These are phyloP conservation scores for Auricularia sp. DNA, from an alignment of 768 basidiomycete species.

Conservation along the genomic window DNA sequence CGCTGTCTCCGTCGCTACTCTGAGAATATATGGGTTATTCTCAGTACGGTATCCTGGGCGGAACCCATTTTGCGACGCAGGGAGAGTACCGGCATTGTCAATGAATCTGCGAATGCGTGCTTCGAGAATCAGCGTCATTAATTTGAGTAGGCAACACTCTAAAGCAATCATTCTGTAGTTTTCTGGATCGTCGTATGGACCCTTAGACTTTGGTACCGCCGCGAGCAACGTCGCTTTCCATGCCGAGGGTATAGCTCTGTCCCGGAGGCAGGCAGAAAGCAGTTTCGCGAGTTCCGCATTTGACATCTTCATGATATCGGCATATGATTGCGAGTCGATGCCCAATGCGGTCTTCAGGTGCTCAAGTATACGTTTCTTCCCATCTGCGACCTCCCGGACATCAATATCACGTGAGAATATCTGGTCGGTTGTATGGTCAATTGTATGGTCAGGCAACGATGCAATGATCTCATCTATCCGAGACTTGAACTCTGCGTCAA, in stretches of 20 bases:
- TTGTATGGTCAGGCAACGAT: background rate
- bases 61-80: conserved; percentile 25
- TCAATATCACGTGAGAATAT: background rate
- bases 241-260: background rate
- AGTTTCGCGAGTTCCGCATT: background rate
- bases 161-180: conserved; percentile 22
- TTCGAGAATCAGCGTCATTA: conserved; percentile 18
- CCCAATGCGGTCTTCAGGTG: background rate
- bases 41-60: conserved; percentile 18
- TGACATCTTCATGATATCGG: background rate
- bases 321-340: background rate
- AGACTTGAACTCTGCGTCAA: background rate
- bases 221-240: background rate
- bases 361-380: background rate
- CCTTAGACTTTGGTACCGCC: background rate
- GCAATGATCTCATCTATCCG: background rate
- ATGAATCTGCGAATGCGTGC: conserved; percentile 10
- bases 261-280: background rate
- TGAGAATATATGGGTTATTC: conserved; percentile 20
- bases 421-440: background rate
- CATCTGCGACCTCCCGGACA: background rate
- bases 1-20: conserved; percentile 14
- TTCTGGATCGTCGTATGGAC: conserved; percentile 8
- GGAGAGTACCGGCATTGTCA: conserved; percentile 11
- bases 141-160: conserved; percentile 21